Evolutionary conservation across 176 grass and related monocot genomes (phyloP).

Genomic region (Oryza brachyantha): DNA sequence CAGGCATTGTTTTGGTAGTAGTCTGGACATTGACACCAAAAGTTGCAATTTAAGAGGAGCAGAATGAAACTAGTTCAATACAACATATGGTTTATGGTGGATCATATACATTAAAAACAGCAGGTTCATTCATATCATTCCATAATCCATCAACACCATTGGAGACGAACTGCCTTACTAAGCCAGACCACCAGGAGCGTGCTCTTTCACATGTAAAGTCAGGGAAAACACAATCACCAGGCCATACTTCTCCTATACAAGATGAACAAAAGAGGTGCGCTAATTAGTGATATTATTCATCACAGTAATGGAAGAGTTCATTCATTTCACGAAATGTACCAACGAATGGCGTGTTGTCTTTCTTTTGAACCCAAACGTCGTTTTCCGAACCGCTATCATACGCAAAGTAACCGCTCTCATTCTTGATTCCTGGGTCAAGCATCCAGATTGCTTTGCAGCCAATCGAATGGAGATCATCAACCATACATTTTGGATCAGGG

Average conservation of each 20-base stretch:
- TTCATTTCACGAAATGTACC: conserved; percentile 46
- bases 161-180: conserved; percentile 77
- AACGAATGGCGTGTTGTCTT: conserved; percentile 54
- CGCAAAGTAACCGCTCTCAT: conserved; percentile 71
- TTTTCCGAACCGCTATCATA: conserved; percentile 72
- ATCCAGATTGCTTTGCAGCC: conserved; percentile 96
- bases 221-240: conserved; percentile 96
- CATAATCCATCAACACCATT: conserved; percentile 93
- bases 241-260: conserved; percentile 77
- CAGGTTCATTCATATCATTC: conserved; percentile 98
- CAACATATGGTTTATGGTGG: conserved; percentile 1
- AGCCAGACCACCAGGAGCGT: conserved; percentile 79
- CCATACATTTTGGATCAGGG: conserved; percentile 80
- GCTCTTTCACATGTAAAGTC: conserved; percentile 80
- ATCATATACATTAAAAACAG: conserved; percentile 67
- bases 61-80: conserved; percentile 10
- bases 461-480: conserved; percentile 57
- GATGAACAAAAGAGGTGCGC: neutral
- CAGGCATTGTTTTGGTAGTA: conserved; percentile 93
- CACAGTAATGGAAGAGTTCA: neutral
- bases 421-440: conserved; percentile 97
- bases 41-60: neutral
- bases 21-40: conserved; percentile 51
- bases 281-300: neutral
- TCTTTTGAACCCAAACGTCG: conserved; percentile 78